Evolutionary conservation across 1,139 yeast species (phyloP).

Genomic region (Yamadazyma spencermartinsiae): DNA sequence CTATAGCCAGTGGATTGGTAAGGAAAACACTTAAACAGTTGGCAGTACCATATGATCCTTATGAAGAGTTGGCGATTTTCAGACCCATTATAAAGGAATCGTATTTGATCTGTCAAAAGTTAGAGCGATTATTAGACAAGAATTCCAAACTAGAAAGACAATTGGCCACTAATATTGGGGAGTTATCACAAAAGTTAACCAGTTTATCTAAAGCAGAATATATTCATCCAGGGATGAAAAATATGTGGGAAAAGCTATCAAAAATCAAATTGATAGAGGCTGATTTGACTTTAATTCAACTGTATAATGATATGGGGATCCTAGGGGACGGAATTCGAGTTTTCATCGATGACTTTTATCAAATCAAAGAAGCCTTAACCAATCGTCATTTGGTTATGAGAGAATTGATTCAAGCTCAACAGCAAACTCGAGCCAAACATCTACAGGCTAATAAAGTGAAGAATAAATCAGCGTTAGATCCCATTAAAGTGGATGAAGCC

Average conservation of each 20-base stretch:
- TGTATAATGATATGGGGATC: constrained; percentile 72
- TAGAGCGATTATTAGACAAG: constrained; percentile 56
- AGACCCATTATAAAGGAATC: constrained; percentile 82
- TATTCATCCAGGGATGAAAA: constrained; percentile 66
- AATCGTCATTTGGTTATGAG: constrained; percentile 91
- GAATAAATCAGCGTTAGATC: constrained; percentile 75
- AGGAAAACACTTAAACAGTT: constrained; percentile 90
- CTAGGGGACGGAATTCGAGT: constrained; percentile 74
- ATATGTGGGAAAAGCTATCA: constrained; percentile 78
- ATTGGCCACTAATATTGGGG: constrained; percentile 58
- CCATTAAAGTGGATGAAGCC: constrained; percentile 89
- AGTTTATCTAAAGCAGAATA: constrained; percentile 52
- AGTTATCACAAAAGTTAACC: constrained; percentile 60
- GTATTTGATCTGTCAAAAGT: constrained; percentile 60
- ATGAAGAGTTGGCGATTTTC: constrained; percentile 74
- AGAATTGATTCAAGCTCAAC: constrained; percentile 79
- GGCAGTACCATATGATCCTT: constrained; percentile 89
- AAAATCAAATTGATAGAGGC: constrained; percentile 70
- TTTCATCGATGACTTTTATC: constrained; percentile 73
- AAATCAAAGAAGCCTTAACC: constrained; percentile 88
- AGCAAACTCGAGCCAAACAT: constrained; percentile 68
- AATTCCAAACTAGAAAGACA: constrained; percentile 55
- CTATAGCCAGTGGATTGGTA: constrained; percentile 78
- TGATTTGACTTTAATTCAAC: constrained; percentile 73
- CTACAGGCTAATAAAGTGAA: constrained; percentile 73